A percentile compares a stretch with the other conserved stretches of the same genome.
Conservation (phyloP, 148 eudicot genomes). For the Rhododendron ovatum region DNA sequence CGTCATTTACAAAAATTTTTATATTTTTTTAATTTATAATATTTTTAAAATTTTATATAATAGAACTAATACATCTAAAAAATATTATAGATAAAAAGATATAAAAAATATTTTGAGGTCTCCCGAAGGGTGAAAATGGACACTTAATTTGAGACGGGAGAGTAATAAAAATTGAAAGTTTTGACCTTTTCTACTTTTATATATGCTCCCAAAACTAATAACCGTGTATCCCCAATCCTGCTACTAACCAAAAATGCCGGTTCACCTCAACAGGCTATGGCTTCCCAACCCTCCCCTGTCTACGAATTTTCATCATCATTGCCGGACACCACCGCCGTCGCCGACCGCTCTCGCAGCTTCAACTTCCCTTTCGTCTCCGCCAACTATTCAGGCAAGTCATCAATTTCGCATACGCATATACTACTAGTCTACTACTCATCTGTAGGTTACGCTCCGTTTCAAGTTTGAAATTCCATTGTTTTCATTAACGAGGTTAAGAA, state of each 20-base stretch:
- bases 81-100: no score
- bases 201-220: no score
- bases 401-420: neutral
- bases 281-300: slow-evolving; percentile 20
- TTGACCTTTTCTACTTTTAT: no score
- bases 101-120: no score
- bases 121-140: no score
- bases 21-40: no score
- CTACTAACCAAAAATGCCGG: slow-evolving; percentile 28
- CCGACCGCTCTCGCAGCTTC: slow-evolving; percentile 16
- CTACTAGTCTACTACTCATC: no score
- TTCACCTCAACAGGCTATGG: slow-evolving; percentile 32
- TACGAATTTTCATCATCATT: slow-evolving; percentile 12
- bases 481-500: neutral
- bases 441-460: neutral
- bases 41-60: no score
- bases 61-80: no score
- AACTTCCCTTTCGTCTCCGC: slow-evolving; percentile 31
- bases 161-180: no score
- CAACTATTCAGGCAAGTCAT: slow-evolving; percentile 58
- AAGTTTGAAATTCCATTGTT: neutral
- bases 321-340: slow-evolving; percentile 8
- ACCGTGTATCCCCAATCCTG: neutral
- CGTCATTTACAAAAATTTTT: no score
- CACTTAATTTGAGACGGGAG: no score